Conservation (phyloP, 768 basidiomycete species). For the Hirschioporus abietinus region DNA sequence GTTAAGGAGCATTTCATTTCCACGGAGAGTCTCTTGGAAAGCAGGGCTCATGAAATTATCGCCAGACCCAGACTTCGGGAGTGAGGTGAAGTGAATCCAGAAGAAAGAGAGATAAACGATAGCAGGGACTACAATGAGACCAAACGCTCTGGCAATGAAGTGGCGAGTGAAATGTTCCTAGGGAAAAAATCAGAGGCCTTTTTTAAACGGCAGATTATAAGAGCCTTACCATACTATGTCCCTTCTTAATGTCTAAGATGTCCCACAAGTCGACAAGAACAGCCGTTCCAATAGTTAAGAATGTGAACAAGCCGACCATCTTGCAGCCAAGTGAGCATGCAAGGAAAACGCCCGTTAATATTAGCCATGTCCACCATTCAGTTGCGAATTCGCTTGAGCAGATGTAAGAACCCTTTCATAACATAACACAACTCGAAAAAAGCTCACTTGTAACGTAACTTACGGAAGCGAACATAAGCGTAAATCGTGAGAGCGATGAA, state of each 20-base stretch:
- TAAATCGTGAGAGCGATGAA: constrained; percentile 95
- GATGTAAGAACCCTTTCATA: constrained; percentile 9
- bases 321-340: constrained; percentile 97
- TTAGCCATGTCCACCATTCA: constrained; percentile 94
- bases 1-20: constrained; percentile 88
- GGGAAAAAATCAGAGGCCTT: not conserved
- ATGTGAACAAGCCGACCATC: constrained; percentile 94
- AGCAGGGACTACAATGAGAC: constrained; percentile 85
- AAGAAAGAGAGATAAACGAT: constrained; percentile 92
- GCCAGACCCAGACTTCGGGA: constrained; percentile 85
- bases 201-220: constrained; percentile 7
- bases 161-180: constrained; percentile 89
- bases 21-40: constrained; percentile 92
- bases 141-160: constrained; percentile 78
- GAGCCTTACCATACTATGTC: constrained; percentile 62
- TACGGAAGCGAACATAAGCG: constrained; percentile 89
- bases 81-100: constrained; percentile 88
- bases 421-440: not conserved
- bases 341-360: constrained; percentile 87
- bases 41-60: constrained; percentile 97
- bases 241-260: constrained; percentile 78
- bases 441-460: constrained; percentile 77
- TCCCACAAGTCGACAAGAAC: constrained; percentile 95
- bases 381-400: constrained; percentile 70
- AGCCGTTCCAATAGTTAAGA: constrained; percentile 82